Base-by-base conservation (phyloP, 2,329 filamentous ascomycete genomes). In the Fusarium nelsonii region DNA sequence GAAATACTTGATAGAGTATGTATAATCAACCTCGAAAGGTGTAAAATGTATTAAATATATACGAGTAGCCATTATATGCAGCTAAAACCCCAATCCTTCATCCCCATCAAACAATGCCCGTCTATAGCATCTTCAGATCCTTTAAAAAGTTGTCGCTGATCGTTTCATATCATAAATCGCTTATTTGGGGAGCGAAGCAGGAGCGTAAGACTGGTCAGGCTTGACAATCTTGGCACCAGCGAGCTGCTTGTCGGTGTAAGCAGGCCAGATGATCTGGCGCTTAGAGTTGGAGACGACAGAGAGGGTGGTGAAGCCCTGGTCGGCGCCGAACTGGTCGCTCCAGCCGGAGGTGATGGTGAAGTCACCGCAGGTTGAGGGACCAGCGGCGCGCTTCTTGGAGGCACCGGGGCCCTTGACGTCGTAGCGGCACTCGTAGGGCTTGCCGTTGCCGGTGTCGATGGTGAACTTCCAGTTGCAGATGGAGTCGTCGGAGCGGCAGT, bases 271-370 rank as follows among this genome's bases (percentile, higher is more conserved):
- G 58, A 88, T 87, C 65, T 81, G 77, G 48, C 76, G 77, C 69
- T 79, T 75, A 52, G 69, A 66, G 66, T 79, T 77, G 76, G 86
- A 78, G 46, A 83, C 80, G 54, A 88, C 82, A 20, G 83, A 79
- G 30, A 88, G 77, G 23, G 83, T 86, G 26, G 85, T 87, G 80
- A 87, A 88, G 68, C 84, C 86, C 28, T 83, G 78, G 65, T 76
- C 82, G 14, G 77, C 59, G 50, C 85, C 86, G 68, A 88, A 88
- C 72, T 86, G 82, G 73, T 81, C 85, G 75, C 82, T 85, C 85
- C 85, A 88, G 78, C 84, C 83, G 3, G 82, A 83, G 51, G 83
- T 84, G 73, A 88, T 71, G 65, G 80, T 84, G 80, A 81, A 88
- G 60, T 72, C 73, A 39, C 85, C 85, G 78, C 84, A 88, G 50